Conservation (phyloP, 352 stramenopile species). For the Poterioochromonas sp. region DNA sequence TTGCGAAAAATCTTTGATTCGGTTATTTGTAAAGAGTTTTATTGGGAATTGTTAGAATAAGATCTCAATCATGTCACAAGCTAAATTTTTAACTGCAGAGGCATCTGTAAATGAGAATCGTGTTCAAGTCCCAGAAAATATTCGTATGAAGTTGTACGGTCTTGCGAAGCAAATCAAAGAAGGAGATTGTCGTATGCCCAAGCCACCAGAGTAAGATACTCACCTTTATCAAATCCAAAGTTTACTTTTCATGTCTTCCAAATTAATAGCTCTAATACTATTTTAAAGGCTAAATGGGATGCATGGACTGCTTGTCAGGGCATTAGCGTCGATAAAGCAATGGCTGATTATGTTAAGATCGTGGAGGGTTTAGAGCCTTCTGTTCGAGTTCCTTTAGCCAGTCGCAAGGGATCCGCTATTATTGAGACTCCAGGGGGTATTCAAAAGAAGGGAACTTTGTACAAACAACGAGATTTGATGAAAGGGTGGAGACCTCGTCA, state of each 20-base stretch:
- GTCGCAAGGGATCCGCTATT: not conserved
- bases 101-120: not conserved
- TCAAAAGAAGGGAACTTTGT: constrained; percentile 18
- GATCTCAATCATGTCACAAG: too few species aligned
- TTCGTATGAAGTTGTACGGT: constrained; percentile 14
- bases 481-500: constrained; percentile 35
- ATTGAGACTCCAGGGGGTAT: not conserved
- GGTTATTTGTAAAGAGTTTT: too few species aligned
- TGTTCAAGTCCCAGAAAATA: constrained; percentile 4
- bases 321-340: not conserved
- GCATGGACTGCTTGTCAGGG: not conserved
- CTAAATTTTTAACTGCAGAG: not conserved
- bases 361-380: not conserved
- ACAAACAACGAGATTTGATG: constrained; percentile 36
- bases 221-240: not conserved
- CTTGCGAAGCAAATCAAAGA: constrained; percentile 16
- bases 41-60: too few species aligned
- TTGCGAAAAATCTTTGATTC: too few species aligned
- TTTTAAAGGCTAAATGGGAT: constrained; percentile 2
- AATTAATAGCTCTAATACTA: not conserved
- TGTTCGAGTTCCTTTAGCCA: not conserved
- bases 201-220: constrained; percentile 6
- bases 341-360: not conserved
- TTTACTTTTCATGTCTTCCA: not conserved
- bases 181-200: constrained; percentile 13